A percentile compares a stretch with the other conserved stretches of the same genome.
phyloP scores from a whole-genome alignment of 2,329 filamentous ascomycete genomes.

The Epichloe gansuensis region DNA sequence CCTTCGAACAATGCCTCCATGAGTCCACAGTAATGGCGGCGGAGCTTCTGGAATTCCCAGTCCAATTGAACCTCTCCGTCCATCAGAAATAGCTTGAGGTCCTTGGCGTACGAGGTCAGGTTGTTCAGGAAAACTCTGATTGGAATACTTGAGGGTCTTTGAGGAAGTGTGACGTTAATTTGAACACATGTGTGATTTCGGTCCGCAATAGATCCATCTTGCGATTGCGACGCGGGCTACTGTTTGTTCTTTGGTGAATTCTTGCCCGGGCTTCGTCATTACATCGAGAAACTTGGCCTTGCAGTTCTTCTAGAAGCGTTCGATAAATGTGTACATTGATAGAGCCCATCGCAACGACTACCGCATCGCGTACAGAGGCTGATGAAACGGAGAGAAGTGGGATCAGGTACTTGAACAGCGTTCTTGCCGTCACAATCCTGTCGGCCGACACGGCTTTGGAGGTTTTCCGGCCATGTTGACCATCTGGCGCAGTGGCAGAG shows the following conservation, averaged over 20 bases:
- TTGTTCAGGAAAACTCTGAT: slow-evolving; percentile 86
- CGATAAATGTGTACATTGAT: slow-evolving; percentile 93
- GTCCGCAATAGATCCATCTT: slow-evolving; percentile 81
- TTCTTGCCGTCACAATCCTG: slow-evolving; percentile 77
- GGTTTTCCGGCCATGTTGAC: slow-evolving; percentile 68
- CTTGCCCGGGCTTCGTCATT: slow-evolving; percentile 80
- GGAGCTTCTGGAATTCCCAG: slow-evolving; percentile 83
- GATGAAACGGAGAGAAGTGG: slow-evolving; percentile 74
- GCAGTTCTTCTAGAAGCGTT: slow-evolving; percentile 78
- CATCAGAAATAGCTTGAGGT: slow-evolving; percentile 87
- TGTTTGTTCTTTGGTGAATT: slow-evolving; percentile 76
- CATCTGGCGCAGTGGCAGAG: slow-evolving; percentile 32
- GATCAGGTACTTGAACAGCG: slow-evolving; percentile 83
- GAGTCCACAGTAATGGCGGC: slow-evolving; percentile 86
- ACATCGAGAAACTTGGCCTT: slow-evolving; percentile 73
- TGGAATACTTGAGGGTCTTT: slow-evolving; percentile 65
- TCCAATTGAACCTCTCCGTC: slow-evolving; percentile 91
- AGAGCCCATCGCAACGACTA: slow-evolving; percentile 82
- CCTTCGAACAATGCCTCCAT: slow-evolving; percentile 89
- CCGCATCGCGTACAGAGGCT: slow-evolving; percentile 72
- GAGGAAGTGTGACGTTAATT: slow-evolving; percentile 82
- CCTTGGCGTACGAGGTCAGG: slow-evolving; percentile 78
- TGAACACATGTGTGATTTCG: slow-evolving; percentile 93
- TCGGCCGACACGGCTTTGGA: slow-evolving; percentile 58
- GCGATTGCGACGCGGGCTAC: slow-evolving; percentile 67